Base-by-base conservation (phyloP, 768 basidiomycete genomes). In the Panellus pusillus region DNA sequence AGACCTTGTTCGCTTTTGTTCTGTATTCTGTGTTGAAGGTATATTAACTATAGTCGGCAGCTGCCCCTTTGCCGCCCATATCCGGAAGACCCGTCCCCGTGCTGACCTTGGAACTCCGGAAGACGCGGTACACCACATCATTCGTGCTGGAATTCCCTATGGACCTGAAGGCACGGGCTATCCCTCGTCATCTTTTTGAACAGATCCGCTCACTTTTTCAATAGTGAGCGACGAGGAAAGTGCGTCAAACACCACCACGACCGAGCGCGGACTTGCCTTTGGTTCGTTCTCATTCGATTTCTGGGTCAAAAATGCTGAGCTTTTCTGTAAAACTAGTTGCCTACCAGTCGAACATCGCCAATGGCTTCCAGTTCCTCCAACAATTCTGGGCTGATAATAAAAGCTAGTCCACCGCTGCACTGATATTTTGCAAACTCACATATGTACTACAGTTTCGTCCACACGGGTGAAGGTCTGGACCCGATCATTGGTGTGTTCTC, bases 141-240 rank as follows among this genome's bases (percentile, higher is more conserved):
- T 73, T 17, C 68, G 72, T n/a, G 58, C 64, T 12, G 68, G 70
- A 19, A 70, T 72, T 50, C 71, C 72, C 6, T 74, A 71, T 50
- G 72, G 73, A 6, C 57, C 61, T 20, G 61, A 59, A 51, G 61
- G 61, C 58, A 19, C 13, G 53, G 29, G 14, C 24, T 43, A n/a
- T n/a, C n/a, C n/a, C n/a, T 19, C 39, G 44, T 54, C 38, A 24
- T 36, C 24, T 36, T 7, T 9, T 47, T 38, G 46, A 54, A 41
- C 18, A n/a, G 8, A 7, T 8, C 11, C 2, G 39, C 17, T 43
- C 9, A 50, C 41, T 11, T 29, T 27, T 31, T 11, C 14, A 15
- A 38, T 18, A 44, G 46, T 44, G 20, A n/a, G 42, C 12, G 50
- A 12, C 4, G 31, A 42, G 7, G 54, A 60, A 38, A 35, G 38